phyloP scores from a whole-genome alignment of 1,284 basidiomycete species.

The Leccinum ponderosum region DNA sequence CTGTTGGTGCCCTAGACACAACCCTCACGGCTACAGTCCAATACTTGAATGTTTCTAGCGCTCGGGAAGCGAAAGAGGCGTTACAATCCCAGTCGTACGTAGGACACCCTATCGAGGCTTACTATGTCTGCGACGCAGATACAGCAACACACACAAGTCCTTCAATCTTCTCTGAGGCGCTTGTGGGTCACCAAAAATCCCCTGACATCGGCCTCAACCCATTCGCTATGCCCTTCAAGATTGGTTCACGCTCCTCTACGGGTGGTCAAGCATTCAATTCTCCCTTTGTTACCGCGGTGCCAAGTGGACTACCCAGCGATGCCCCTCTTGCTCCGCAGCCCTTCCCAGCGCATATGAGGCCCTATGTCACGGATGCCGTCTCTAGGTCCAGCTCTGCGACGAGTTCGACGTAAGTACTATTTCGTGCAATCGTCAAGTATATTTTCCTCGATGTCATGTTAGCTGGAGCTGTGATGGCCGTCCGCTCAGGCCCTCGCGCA shows the following conservation, averaged over 20 bases:
- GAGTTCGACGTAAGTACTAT: slow-evolving; percentile 35
- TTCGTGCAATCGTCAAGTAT: background rate
- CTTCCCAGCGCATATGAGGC: slow-evolving; percentile 19
- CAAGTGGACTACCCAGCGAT: slow-evolving; percentile 24
- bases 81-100: slow-evolving; percentile 63
- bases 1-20: slow-evolving; percentile 37
- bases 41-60: slow-evolving; percentile 52
- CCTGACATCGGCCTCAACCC: slow-evolving; percentile 34
- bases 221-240: slow-evolving; percentile 33
- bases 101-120: slow-evolving; percentile 46
- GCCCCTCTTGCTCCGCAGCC: slow-evolving; percentile 33
- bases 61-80: slow-evolving; percentile 60
- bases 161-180: slow-evolving; percentile 13
- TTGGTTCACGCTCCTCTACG: slow-evolving; percentile 17
- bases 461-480: slow-evolving; percentile 36
- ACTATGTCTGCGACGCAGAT: slow-evolving; percentile 39
- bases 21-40: slow-evolving; percentile 61
- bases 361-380: slow-evolving; percentile 25
- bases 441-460: slow-evolving; percentile 8
- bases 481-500: slow-evolving; percentile 16
- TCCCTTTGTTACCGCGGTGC: slow-evolving; percentile 4
- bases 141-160: slow-evolving; percentile 17
- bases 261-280: slow-evolving; percentile 9
- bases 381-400: slow-evolving; percentile 37
- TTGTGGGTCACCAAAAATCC: slow-evolving; percentile 15